A percentile compares a stretch with the other conserved stretches of the same genome.
Conservation (phyloP, 164 flowering plant genomes). For the Vitis rupestris region DNA sequence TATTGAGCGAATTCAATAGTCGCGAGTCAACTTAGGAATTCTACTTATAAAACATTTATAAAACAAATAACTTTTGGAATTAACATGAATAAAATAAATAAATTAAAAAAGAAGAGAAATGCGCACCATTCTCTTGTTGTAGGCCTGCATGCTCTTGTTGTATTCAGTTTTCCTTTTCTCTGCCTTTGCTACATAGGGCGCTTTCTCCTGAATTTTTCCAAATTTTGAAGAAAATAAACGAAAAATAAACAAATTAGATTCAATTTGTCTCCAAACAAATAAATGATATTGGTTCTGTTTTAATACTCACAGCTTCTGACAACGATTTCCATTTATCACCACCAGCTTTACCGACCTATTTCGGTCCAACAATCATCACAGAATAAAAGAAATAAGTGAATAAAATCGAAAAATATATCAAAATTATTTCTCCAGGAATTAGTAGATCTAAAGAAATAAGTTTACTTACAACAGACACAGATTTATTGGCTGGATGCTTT, state of each 20-base stretch:
- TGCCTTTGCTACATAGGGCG: conserved; percentile 56
- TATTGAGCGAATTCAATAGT: not conserved
- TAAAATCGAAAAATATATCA: not conserved
- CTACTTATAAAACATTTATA: not conserved
- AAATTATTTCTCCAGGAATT: no score
- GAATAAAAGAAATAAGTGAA: not conserved
- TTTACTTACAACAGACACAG: conserved; percentile 70
- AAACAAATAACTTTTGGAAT: not conserved
- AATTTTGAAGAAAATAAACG: not conserved
- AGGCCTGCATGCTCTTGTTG: conserved; percentile 46
- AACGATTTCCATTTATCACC: conserved; percentile 81
- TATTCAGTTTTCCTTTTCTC: conserved; percentile 67
- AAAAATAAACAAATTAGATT: not conserved
- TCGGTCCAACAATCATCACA: not conserved
- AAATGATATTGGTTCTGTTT: not conserved
- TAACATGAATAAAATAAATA: not conserved
- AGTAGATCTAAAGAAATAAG: not conserved
- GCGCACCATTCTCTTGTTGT: conserved; percentile 50
- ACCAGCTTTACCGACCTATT: conserved; percentile 84
- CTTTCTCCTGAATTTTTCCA: conserved; percentile 49
- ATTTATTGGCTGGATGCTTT: conserved; percentile 74
- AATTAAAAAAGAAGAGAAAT: not conserved
- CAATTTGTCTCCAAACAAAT: not conserved
- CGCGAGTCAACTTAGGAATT: no score
- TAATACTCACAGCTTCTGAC: conserved; percentile 48